phyloP scores from a whole-genome alignment of 345 rosid species.

The Pugionium cornutum region DNA sequence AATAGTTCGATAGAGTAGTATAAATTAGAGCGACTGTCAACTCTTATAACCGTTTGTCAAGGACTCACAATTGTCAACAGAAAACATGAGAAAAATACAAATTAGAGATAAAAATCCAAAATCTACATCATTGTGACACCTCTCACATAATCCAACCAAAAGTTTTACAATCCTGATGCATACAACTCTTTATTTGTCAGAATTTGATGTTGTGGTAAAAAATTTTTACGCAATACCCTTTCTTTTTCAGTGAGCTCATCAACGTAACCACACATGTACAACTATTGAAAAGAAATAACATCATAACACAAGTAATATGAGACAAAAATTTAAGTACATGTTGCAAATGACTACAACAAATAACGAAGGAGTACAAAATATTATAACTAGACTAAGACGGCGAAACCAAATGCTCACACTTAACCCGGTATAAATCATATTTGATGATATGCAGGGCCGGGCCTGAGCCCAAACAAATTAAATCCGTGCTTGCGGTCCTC shows the following conservation, averaged over 20 bases:
- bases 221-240: constrained; percentile 41
- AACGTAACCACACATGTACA: constrained; percentile 46
- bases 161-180: constrained; percentile 50
- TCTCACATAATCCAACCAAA: constrained; percentile 66
- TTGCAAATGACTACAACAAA: neutral
- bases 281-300: neutral
- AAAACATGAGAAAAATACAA: neutral
- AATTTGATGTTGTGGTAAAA: constrained; percentile 31
- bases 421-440: neutral
- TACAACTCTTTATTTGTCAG: constrained; percentile 49
- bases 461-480: too few species aligned
- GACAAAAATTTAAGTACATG: neutral
- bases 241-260: constrained; percentile 58
- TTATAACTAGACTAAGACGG: too few species aligned
- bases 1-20: too few species aligned
- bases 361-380: neutral
- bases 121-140: constrained; percentile 61
- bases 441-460: neutral
- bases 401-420: neutral
- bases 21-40: neutral
- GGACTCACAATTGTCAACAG: neutral
- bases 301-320: neutral
- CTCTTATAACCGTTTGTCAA: constrained; percentile 7
- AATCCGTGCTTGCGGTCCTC: too few species aligned
- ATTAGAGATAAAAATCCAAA: neutral